Evolutionary conservation across 768 basidiomycete genomes (phyloP).

Genomic region (Cyathus striatus): DNA sequence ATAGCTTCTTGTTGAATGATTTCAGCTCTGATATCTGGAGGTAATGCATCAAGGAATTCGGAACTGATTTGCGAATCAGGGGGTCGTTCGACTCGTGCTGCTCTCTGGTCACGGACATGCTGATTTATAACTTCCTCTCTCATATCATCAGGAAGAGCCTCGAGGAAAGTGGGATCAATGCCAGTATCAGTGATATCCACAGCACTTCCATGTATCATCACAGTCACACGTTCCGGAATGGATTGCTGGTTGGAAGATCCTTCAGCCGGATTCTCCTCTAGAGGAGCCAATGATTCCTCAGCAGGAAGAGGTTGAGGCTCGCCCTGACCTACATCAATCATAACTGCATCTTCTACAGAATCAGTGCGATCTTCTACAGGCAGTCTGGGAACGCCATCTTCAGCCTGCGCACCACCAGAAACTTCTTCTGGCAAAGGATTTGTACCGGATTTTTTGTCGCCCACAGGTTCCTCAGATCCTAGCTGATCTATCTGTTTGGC

Average conservation of each 20-base stretch:
- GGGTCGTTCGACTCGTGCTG: slow-evolving; percentile 68
- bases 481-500: slow-evolving; percentile 23
- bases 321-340: slow-evolving; percentile 18
- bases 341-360: slow-evolving; percentile 22
- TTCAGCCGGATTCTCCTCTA: slow-evolving; percentile 12
- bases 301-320: background rate
- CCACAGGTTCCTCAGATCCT: slow-evolving; percentile 32
- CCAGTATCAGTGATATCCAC: slow-evolving; percentile 99
- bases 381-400: slow-evolving; percentile 8
- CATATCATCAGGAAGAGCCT: slow-evolving; percentile 98
- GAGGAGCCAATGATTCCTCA: slow-evolving; percentile 1
- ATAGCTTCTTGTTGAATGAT: slow-evolving; percentile 92
- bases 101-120: slow-evolving; percentile 88
- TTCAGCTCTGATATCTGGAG: slow-evolving; percentile 94
- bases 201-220: slow-evolving; percentile 85
- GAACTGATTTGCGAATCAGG: slow-evolving; percentile 86
- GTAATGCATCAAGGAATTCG: slow-evolving; percentile 95
- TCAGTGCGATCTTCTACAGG: slow-evolving; percentile 4
- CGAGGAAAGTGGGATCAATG: slow-evolving; percentile 96
- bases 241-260: slow-evolving; percentile 21
- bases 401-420: background rate
- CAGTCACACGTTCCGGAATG: slow-evolving; percentile 66
- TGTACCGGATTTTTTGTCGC: slow-evolving; percentile 20
- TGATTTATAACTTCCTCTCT: slow-evolving; percentile 97
- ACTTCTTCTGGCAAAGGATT: background rate